Evolutionary conservation across 1,284 basidiomycete species (phyloP), one percentile per base, ranked within the genome.

Genomic region (Flammula alnicola): DNA sequence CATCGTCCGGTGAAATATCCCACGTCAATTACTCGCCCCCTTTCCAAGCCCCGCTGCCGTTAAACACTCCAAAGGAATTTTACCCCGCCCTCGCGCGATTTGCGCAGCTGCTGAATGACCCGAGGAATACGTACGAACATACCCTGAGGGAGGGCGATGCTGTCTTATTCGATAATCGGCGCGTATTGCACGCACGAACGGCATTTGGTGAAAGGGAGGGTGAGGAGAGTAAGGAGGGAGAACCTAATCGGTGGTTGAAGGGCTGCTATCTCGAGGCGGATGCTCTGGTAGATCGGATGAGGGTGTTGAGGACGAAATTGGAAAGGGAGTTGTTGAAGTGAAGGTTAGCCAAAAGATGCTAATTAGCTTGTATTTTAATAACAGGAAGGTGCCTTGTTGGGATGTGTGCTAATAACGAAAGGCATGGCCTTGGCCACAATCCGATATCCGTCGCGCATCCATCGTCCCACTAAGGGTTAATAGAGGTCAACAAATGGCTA

Each of bases 1-100:
- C 64, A 38, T 39, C 56, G 50, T 49, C 50, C 48, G 58, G 53
- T 10, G 48, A 56, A 25, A 77, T 92, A 54, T 70, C 71, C 33
- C 81, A 85, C 52, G 80, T 98, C 64, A 97, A 95, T 70, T 98
- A 97, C 71, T 90, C 91, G 3, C 96, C 96, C 0, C 96, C 95
- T 0, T 99, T 98, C 79, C 95, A 98, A 72, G 93, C 89, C 0
- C 91, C 91, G 0, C 72, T 91, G 2, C 70, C 77, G 1, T 65
- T 76, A 4, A 64, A 70, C 7, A 84, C 83, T 0, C 79, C 83
- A 0, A 53, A 64, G 1, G 67, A 67, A 19, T 86, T 94, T 54
- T 91, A 89, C 59, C 61, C 73, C 0, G 91, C 93, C 1, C 74
- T 97, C 3, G 60, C 67, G 3, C 66, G 69, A 8, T 98, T 94